Conservation (phyloP, 352 stramenopile genomes). For the Phytophthora lateralis region DNA sequence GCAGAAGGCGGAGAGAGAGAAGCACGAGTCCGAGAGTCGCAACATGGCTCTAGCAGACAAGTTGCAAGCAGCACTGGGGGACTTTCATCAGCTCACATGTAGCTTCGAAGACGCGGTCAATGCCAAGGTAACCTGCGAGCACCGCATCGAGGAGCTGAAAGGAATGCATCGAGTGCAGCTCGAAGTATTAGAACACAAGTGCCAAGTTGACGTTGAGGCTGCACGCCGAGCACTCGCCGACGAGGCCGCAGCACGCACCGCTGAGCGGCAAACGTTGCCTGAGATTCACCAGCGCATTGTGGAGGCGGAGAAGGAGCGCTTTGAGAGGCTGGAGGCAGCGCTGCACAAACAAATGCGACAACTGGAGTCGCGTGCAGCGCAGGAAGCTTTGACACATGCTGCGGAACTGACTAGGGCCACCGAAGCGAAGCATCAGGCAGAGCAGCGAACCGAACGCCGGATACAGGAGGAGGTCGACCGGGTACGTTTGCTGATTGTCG, state of each 20-base stretch:
- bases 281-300: slow-evolving; percentile 61
- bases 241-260: slow-evolving; percentile 44
- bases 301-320: slow-evolving; percentile 65
- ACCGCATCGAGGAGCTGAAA: slow-evolving; percentile 52
- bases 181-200: slow-evolving; percentile 66
- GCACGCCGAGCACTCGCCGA: slow-evolving; percentile 42
- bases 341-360: slow-evolving; percentile 57
- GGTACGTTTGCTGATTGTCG: slow-evolving; percentile 27
- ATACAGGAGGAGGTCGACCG: slow-evolving; percentile 65
- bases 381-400: slow-evolving; percentile 50
- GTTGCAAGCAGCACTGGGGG: slow-evolving; percentile 62
- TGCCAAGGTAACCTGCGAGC: slow-evolving; percentile 51
- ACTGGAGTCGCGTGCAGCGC: slow-evolving; percentile 49
- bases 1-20: slow-evolving; percentile 39
- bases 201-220: slow-evolving; percentile 54
- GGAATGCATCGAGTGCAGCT: slow-evolving; percentile 55
- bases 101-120: slow-evolving; percentile 64
- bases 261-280: slow-evolving; percentile 62
- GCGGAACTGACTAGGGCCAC: slow-evolving; percentile 43
- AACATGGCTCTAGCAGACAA: slow-evolving; percentile 61
- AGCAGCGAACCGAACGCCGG: slow-evolving; percentile 66
- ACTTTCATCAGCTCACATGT: slow-evolving; percentile 73
- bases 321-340: slow-evolving; percentile 63
- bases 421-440: slow-evolving; percentile 41
- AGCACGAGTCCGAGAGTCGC: slow-evolving; percentile 48